Evolutionary conservation across 2,329 filamentous ascomycete species (phyloP).

Genomic region (Bipolaris gigantea): DNA sequence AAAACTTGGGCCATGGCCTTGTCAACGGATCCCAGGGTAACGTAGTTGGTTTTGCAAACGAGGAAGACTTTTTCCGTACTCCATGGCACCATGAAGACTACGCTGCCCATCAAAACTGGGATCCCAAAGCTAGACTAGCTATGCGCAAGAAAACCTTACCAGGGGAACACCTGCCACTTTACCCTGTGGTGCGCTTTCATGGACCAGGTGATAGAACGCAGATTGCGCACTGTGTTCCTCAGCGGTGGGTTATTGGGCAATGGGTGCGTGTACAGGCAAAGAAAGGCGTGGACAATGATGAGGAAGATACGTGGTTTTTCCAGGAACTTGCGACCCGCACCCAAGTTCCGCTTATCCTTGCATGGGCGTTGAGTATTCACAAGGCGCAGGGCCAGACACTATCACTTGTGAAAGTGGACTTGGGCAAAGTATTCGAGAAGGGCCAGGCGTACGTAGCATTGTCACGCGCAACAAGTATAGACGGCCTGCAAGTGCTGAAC

Average conservation of each 20-base stretch:
- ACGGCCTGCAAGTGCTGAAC: slow-evolving; percentile 81
- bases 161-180: neutral
- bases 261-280: slow-evolving; percentile 56
- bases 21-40: slow-evolving; percentile 94
- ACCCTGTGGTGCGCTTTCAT: neutral
- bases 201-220: neutral
- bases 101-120: slow-evolving; percentile 24
- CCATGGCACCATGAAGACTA: slow-evolving; percentile 49
- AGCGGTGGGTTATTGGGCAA: slow-evolving; percentile 50
- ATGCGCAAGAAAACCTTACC: neutral
- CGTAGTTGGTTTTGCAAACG: slow-evolving; percentile 77
- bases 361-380: slow-evolving; percentile 96
- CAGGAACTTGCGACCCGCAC: slow-evolving; percentile 86
- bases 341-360: slow-evolving; percentile 79
- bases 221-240: slow-evolving; percentile 46
- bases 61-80: slow-evolving; percentile 54
- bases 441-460: slow-evolving; percentile 97
- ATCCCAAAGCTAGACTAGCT: neutral
- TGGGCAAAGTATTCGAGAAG: slow-evolving; percentile 92
- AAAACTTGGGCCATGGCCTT: slow-evolving; percentile 90
- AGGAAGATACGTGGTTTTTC: slow-evolving; percentile 69
- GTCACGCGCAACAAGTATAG: slow-evolving; percentile 85
- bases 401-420: slow-evolving; percentile 89
- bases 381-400: slow-evolving; percentile 96
- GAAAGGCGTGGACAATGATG: too few relatives aligned